Percentiles rank a stretch among this genome's conserved stretches.
Evolutionary conservation across 768 basidiomycete genomes (phyloP).

Genomic region (Tricholoma sp.): DNA sequence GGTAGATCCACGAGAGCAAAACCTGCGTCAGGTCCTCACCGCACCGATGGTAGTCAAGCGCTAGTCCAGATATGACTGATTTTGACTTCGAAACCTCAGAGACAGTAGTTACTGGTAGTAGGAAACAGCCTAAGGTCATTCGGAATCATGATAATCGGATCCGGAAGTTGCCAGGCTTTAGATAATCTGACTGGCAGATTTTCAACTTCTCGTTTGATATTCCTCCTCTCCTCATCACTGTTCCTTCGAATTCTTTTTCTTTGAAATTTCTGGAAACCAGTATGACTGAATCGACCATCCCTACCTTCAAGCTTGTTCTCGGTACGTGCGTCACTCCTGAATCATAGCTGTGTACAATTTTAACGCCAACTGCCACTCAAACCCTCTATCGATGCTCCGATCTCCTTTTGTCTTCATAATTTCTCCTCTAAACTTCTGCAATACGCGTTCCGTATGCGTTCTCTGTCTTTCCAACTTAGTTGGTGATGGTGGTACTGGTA

Average conservation of each 20-base stretch:
- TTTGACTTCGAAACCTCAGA: too few species aligned
- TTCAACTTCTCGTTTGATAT: slow-evolving; percentile 18
- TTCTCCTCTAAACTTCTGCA: slow-evolving; percentile 8
- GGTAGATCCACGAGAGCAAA: too few species aligned
- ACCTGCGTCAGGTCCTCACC: too few species aligned
- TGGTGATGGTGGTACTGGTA: slow-evolving; percentile 95
- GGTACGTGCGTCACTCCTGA: slow-evolving; percentile 48
- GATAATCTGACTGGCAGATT: slow-evolving; percentile 36
- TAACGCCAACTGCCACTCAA: slow-evolving; percentile 24
- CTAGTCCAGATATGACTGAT: too few species aligned
- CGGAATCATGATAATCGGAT: slow-evolving; percentile 5
- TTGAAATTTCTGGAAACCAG: slow-evolving; percentile 7
- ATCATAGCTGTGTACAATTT: slow-evolving; percentile 11
- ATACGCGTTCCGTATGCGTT: slow-evolving; percentile 10
- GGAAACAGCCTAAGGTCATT: background rate
- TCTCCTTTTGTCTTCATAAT: slow-evolving; percentile 18
- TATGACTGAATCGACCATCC: slow-evolving; percentile 42
- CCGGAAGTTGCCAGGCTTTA: slow-evolving; percentile 33
- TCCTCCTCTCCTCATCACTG: slow-evolving; percentile 16
- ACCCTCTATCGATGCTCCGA: slow-evolving; percentile 51
- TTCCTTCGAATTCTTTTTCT: slow-evolving; percentile 11
- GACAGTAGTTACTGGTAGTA: too few species aligned
- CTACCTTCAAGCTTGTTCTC: slow-evolving; percentile 98
- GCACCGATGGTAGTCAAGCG: too few species aligned
- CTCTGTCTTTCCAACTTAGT: slow-evolving; percentile 42